Evolutionary conservation across 2,329 filamentous ascomycete genomes (phyloP).

Genomic region (Chrysoporthe deuterocubensis): DNA sequence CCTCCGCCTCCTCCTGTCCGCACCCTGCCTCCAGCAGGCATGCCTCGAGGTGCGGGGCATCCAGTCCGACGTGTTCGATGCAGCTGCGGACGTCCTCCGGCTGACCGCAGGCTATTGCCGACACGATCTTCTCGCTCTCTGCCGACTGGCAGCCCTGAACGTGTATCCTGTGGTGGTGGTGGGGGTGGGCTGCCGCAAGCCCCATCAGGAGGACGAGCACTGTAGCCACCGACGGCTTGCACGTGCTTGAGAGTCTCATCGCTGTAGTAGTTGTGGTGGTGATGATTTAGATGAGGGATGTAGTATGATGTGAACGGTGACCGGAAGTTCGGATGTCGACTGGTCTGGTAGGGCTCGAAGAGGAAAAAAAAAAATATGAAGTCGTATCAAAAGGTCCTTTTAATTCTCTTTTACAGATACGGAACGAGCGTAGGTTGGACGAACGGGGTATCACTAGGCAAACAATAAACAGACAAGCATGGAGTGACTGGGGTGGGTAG

Average conservation of each 20-base stretch:
- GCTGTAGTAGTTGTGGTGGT: not conserved
- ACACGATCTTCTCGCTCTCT: not conserved
- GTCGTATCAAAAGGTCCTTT: no score
- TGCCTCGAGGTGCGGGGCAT: not conserved
- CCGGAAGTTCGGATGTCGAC: no score
- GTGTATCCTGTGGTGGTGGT: constrained; percentile 5
- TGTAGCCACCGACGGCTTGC: not conserved
- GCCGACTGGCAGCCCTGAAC: not conserved
- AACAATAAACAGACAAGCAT: not conserved
- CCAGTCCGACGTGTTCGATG: not conserved
- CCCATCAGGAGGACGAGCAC: not conserved
- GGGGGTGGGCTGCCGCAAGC: constrained; percentile 9
- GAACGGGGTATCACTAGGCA: not conserved
- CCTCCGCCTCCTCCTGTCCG: not conserved
- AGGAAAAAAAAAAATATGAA: no score
- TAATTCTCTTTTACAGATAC: no score
- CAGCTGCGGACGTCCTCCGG: constrained; percentile 2
- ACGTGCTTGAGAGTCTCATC: not conserved
- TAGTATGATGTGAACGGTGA: not conserved
- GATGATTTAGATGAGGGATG: not conserved
- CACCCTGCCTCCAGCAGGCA: constrained; percentile 16
- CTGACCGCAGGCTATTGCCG: constrained; percentile 5
- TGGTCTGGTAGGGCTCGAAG: no score
- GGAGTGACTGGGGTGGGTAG: not conserved
- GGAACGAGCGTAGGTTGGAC: not conserved